These are phyloP conservation scores for Acanthamoeba comandoni DNA, from an alignment of 208 protist species.

Conservation along the genomic window DNA sequence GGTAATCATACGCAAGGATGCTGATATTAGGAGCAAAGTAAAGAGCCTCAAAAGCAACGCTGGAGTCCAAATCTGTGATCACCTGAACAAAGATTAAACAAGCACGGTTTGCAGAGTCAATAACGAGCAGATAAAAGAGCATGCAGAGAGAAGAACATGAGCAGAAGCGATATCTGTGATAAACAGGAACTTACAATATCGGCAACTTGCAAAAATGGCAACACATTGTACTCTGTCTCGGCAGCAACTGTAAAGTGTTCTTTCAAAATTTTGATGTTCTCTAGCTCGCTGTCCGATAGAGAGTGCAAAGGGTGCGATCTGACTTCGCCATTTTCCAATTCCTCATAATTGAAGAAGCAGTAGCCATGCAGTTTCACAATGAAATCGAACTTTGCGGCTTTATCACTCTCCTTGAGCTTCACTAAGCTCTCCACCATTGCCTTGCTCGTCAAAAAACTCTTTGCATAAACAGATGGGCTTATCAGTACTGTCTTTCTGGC, in stretches of 20 bases:
- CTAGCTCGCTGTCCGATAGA: conserved; percentile 24
- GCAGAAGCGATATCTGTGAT: too few species aligned
- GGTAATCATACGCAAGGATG: conserved; percentile 68
- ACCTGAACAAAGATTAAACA: conserved; percentile 30
- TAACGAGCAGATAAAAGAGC: neutral
- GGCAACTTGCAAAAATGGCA: conserved; percentile 56
- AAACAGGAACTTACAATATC: conserved; percentile 15
- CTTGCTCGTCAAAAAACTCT: conserved; percentile 56
- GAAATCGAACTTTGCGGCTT: conserved; percentile 49
- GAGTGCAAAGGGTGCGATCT: conserved; percentile 44
- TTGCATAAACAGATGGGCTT: conserved; percentile 29
- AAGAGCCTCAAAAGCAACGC: conserved; percentile 71
- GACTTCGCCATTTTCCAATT: conserved; percentile 9
- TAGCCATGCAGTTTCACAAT: conserved; percentile 73
- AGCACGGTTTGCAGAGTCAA: too few species aligned
- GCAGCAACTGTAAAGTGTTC: conserved; percentile 33
- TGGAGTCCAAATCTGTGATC: conserved; percentile 69
- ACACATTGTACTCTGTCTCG: conserved; percentile 56
- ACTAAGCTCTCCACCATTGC: conserved; percentile 35
- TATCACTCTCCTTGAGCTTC: conserved; percentile 38
- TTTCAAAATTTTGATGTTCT: conserved; percentile 39
- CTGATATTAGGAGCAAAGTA: conserved; percentile 35
- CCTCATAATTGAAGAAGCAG: conserved; percentile 68
- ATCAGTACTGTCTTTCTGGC: conserved; percentile 59
- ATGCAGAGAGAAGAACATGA: neutral